phyloP scores from a whole-genome alignment of 306 rosid genomes.

The Quercus engelmannii region DNA sequence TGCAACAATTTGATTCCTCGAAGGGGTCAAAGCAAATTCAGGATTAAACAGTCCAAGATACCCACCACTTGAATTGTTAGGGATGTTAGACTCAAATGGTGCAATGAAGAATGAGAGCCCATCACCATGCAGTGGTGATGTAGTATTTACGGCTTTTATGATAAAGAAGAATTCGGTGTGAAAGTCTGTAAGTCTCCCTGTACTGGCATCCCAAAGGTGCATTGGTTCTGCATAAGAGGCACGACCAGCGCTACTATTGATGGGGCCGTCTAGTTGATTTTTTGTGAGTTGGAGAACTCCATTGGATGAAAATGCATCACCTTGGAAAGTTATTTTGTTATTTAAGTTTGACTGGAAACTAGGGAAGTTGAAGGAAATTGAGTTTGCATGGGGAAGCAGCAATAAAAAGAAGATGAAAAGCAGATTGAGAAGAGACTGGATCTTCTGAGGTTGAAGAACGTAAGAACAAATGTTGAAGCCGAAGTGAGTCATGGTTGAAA shows the following conservation, averaged over 20 bases:
- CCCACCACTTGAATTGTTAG: conserved; percentile 47
- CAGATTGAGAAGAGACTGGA: too few species aligned
- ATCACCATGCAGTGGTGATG: conserved; percentile 28
- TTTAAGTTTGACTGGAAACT: conserved; percentile 31
- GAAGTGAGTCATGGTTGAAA: not conserved
- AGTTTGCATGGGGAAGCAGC: conserved; percentile 12
- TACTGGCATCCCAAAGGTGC: conserved; percentile 35
- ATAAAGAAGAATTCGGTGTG: conserved; percentile 24
- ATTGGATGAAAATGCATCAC: conserved; percentile 46
- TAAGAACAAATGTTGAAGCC: not conserved
- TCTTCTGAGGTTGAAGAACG: not conserved
- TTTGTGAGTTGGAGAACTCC: conserved; percentile 57
- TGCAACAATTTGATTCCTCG: conserved; percentile 16
- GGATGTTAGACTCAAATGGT: conserved; percentile 51
- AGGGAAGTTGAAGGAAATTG: conserved; percentile 51
- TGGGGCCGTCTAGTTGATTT: conserved; percentile 40
- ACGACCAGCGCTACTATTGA: conserved; percentile 26
- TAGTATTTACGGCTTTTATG: not conserved
- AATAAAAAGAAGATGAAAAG: conserved; percentile 15
- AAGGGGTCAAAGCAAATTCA: not conserved
- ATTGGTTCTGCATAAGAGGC: conserved; percentile 29
- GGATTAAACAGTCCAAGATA: conserved; percentile 50
- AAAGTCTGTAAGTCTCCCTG: conserved; percentile 15
- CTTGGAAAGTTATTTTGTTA: conserved; percentile 24
- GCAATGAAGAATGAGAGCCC: conserved; percentile 64